These are phyloP conservation scores for Naegleria gruberi DNA, from an alignment of 208 protist genomes.

Conservation along the genomic window DNA sequence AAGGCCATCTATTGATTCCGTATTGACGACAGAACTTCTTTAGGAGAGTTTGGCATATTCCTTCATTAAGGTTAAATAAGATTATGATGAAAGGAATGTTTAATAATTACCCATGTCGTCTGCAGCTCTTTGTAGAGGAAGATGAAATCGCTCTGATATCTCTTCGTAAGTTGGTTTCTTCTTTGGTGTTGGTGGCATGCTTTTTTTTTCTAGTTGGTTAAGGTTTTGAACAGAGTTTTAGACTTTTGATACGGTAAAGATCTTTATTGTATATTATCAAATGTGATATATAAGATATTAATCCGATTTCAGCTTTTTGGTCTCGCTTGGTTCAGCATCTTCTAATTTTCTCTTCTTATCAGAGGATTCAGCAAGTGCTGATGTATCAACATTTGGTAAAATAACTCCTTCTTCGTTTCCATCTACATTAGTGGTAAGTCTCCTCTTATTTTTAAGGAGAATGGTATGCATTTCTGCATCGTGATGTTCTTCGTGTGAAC, in stretches of 20 bases:
- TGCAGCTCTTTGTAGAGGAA: neutral
- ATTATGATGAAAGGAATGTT: too few species aligned
- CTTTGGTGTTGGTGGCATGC: neutral
- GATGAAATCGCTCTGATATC: neutral
- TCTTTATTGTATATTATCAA: too few species aligned
- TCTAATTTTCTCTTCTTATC: neutral
- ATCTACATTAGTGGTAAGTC: neutral
- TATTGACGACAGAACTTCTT: neutral
- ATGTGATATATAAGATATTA: neutral
- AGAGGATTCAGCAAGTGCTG: neutral
- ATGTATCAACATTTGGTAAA: neutral
- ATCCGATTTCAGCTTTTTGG: neutral
- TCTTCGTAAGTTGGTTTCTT: neutral
- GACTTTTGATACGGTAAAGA: too few species aligned
- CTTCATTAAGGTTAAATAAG: neutral
- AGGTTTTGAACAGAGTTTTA: too few species aligned
- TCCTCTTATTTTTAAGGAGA: neutral
- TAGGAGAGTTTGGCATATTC: neutral
- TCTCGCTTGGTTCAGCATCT: neutral
- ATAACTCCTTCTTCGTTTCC: neutral
- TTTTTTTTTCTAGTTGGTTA: too few species aligned
- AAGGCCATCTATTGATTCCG: neutral
- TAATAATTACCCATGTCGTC: neutral
- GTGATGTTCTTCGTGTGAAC: neutral
- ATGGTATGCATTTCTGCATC: neutral